Evolutionary conservation across 441 rosid genomes (phyloP).

Genomic region (Mallotus repandus): DNA sequence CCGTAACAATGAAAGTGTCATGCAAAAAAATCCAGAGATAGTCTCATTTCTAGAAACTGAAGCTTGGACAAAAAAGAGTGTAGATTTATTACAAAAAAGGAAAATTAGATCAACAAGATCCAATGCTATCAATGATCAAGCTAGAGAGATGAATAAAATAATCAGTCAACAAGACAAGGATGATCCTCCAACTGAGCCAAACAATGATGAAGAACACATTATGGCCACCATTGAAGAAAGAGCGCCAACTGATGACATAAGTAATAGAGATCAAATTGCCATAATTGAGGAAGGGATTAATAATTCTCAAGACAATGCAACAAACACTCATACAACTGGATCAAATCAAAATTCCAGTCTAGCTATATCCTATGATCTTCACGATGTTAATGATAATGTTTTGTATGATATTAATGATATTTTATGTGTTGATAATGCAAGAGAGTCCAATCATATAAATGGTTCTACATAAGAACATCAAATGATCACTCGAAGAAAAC

Average conservation of each 20-base stretch:
- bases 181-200: background rate
- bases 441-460: background rate
- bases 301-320: background rate
- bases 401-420: background rate
- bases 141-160: background rate
- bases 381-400: background rate
- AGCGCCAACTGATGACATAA: background rate
- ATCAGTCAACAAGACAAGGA: background rate
- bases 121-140: background rate
- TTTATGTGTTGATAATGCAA: background rate
- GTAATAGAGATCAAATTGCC: background rate
- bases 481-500: no score
- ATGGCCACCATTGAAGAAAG: background rate
- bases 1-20: background rate
- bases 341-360: background rate
- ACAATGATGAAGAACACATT: background rate
- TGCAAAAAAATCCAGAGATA: background rate
- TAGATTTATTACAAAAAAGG: background rate
- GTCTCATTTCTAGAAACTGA: background rate
- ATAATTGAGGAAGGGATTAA: background rate
- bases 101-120: no score
- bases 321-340: background rate
- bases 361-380: background rate
- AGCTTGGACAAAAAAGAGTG: background rate
- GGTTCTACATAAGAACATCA: no score